Base-by-base conservation (phyloP, 306 rosid genomes). In the Hippophae rhamnoides region DNA sequence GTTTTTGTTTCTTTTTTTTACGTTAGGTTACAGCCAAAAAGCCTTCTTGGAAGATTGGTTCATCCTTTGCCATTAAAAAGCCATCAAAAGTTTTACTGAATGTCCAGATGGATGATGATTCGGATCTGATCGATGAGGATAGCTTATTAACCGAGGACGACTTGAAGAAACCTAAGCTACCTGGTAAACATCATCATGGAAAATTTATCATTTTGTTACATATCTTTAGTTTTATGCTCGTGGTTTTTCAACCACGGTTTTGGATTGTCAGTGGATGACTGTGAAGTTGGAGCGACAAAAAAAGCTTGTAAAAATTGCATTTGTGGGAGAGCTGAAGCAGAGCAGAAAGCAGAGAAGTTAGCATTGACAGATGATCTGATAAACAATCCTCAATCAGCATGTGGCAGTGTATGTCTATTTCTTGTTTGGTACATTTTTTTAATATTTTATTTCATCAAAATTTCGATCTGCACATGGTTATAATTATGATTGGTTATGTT, bases 311-410 rank as follows among this genome's bases (percentile, higher is more conserved):
- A 78, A 79, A 87, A 83, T 68, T 92, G 96, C 83, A 62, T 48
- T 6, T 92, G 98, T 69, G 98, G 98, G 69, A 83, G 93, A 72
- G 96, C 96, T 41, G 96, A 85, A 77, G 96, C 42, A 59, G 99
- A 92, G 76, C 79, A 92, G 69, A 78, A 81, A 83, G 85, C 79
- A 52, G 68, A 86, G 76, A 89, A 92, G 76, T 54, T 92, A 57
- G 86, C 74, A 72, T 74, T 81, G 46, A 83, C 93, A 9, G 67
- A 81, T 11, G 99, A 92, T 66, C 82, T 81, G 70, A 73, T 84
- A 61, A 58, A 70, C 72, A 88, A 88, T 71, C 95, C 95, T 63
- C 92, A 85, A 65, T 92, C 96, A 3, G 84, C 95, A 14, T 92
- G 98, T 80, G 96, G 98, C 82, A 92, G 47, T 60, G 96, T 90